A percentile compares a stretch with the other conserved stretches of the same genome.
phyloP scores from a whole-genome alignment of 202 grass and related monocot genomes.

The Schoenoplectus triqueter region DNA sequence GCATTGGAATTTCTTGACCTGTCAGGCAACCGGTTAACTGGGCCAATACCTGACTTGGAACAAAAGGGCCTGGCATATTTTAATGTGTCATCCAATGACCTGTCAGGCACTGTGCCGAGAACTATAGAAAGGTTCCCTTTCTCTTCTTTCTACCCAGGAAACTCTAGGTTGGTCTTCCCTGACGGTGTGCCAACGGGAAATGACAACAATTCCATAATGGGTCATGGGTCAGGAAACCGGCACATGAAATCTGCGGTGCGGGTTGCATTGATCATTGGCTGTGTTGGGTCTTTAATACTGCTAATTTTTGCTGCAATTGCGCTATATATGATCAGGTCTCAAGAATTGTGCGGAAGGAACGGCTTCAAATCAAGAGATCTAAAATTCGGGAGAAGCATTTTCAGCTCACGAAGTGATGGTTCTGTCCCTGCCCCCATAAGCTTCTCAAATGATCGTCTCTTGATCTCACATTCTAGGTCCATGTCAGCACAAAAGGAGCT shows the following conservation, averaged over 20 bases:
- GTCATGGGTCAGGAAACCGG: constrained; percentile 41
- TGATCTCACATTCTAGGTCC: constrained; percentile 72
- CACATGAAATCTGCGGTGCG: constrained; percentile 60
- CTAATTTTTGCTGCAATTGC: constrained; percentile 72
- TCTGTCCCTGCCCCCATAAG: constrained; percentile 74
- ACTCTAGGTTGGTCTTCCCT: constrained; percentile 72
- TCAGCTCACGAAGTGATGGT: constrained; percentile 73
- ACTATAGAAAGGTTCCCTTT: constrained; percentile 79
- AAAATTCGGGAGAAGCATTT: constrained; percentile 63
- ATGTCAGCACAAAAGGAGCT: constrained; percentile 92
- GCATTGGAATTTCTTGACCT: constrained; percentile 79
- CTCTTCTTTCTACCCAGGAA: constrained; percentile 91
- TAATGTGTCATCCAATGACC: constrained; percentile 89
- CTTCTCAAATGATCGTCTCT: constrained; percentile 94
- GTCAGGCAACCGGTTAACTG: constrained; percentile 80
- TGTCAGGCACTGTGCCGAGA: constrained; percentile 79
- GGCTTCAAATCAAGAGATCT: constrained; percentile 74
- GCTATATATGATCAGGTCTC: constrained; percentile 80
- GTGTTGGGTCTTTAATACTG: constrained; percentile 73
- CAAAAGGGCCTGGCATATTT: constrained; percentile 68
- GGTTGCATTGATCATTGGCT: constrained; percentile 79
- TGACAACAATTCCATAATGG: constrained; percentile 40
- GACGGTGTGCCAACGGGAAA: constrained; percentile 63
- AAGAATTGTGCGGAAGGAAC: constrained; percentile 85
- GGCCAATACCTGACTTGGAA: constrained; percentile 79